Evolutionary conservation across 2,329 filamentous ascomycete genomes (phyloP).

Genomic region (Emergomyces africanus): DNA sequence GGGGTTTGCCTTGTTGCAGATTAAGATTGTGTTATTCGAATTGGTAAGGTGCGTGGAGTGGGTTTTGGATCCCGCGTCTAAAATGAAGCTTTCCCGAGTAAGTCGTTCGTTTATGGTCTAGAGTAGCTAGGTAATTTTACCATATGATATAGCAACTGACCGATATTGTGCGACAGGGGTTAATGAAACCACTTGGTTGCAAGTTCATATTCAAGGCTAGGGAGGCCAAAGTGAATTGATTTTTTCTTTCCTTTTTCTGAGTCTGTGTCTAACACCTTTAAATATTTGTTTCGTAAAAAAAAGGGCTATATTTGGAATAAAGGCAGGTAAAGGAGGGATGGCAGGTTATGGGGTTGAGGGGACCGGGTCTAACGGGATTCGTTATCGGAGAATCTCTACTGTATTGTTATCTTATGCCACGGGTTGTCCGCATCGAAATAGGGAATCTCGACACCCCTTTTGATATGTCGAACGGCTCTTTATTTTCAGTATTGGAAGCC

Average conservation of each 20-base stretch:
- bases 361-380: neutral
- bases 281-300: neutral
- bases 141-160: neutral
- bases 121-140: neutral
- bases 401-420: neutral
- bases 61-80: neutral
- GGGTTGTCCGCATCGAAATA: neutral
- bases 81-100: neutral
- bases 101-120: neutral
- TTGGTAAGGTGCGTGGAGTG: neutral
- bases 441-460: neutral
- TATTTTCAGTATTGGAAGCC: neutral
- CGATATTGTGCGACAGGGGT: neutral
- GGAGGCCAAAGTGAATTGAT: neutral
- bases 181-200: neutral
- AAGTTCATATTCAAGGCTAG: neutral
- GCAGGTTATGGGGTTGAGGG: neutral
- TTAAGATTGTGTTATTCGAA: neutral
- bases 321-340: neutral
- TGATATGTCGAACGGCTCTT: neutral
- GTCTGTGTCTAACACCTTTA: neutral
- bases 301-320: neutral
- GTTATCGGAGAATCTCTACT: neutral
- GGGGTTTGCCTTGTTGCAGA: slow-evolving; percentile 15
- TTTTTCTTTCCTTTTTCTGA: neutral